phyloP scores from a whole-genome alignment of 2,329 filamentous ascomycete genomes.

The Juglanconis oblonga region DNA sequence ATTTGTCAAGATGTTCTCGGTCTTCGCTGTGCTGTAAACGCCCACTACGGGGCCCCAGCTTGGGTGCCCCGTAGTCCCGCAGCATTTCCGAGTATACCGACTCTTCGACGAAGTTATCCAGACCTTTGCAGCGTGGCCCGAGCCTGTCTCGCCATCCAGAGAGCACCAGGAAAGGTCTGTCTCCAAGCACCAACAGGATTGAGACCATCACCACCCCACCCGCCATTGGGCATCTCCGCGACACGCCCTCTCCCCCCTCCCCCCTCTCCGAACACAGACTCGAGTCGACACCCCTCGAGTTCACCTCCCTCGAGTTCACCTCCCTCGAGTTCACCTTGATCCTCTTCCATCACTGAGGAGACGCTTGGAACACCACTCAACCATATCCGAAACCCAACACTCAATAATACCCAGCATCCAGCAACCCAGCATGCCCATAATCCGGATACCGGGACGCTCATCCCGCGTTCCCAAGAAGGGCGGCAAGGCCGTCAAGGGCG shows the following conservation, averaged over 20 bases:
- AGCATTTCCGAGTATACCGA: constrained; percentile 74
- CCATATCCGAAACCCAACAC: background rate
- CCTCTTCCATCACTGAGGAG: background rate
- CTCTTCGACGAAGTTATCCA: constrained; percentile 68
- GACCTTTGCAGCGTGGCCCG: constrained; percentile 52
- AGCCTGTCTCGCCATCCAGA: constrained; percentile 41
- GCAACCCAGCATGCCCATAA: constrained; percentile 7
- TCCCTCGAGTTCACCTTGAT: too few relatives aligned
- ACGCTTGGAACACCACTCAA: background rate
- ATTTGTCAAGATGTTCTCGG: constrained; percentile 62
- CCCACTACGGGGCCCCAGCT: constrained; percentile 68
- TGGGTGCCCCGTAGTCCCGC: constrained; percentile 74
- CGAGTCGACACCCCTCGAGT: background rate
- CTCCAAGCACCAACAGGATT: constrained; percentile 29
- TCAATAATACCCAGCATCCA: background rate
- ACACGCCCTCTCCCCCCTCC: background rate
- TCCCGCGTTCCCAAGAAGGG: constrained; percentile 7
- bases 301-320: background rate
- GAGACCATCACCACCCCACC: constrained; percentile 21
- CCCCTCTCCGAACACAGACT: background rate
- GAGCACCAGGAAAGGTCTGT: constrained; percentile 32
- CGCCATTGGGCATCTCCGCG: constrained; percentile 3
- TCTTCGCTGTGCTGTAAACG: constrained; percentile 89
- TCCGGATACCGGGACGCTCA: constrained; percentile 12
- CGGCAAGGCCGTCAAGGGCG: constrained; percentile 19